Percentiles rank a stretch among this genome's conserved stretches.
Conservation (phyloP, 192 early-diverging fungal genomes). For the Rhizophagus prolifer region DNA sequence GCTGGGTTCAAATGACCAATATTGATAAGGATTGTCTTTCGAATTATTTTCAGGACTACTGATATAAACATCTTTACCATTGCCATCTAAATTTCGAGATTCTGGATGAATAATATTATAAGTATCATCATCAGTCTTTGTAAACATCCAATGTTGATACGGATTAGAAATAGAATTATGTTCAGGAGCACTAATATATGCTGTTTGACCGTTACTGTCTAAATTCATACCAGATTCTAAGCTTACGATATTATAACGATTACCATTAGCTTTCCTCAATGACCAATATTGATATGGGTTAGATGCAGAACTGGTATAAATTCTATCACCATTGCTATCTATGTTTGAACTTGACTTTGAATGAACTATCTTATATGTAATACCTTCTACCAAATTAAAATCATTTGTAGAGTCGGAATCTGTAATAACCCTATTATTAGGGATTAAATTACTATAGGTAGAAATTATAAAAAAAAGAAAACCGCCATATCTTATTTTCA, state of each 20-base stretch:
- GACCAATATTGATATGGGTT: neutral
- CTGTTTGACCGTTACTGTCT: neutral
- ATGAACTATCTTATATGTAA: neutral
- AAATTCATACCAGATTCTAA: neutral
- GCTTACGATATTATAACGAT: neutral
- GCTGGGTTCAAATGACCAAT: neutral
- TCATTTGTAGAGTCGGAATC: neutral
- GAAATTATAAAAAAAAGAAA: too few relatives aligned
- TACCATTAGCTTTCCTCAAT: neutral
- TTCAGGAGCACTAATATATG: neutral
- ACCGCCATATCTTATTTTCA: too few relatives aligned
- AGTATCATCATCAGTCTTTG: neutral
- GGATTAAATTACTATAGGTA: neutral
- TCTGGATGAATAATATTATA: neutral
- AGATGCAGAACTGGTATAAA: neutral
- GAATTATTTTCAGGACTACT: neutral
- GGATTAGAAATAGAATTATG: neutral
- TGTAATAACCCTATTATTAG: neutral
- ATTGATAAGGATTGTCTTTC: neutral
- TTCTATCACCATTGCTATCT: neutral
- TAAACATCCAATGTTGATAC: neutral
- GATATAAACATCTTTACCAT: neutral
- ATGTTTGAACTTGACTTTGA: neutral
- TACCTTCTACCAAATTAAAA: neutral
- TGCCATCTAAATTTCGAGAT: neutral